Evolutionary conservation across 1,284 basidiomycete species (phyloP).

Genomic region (Ceratobasidium sp.): DNA sequence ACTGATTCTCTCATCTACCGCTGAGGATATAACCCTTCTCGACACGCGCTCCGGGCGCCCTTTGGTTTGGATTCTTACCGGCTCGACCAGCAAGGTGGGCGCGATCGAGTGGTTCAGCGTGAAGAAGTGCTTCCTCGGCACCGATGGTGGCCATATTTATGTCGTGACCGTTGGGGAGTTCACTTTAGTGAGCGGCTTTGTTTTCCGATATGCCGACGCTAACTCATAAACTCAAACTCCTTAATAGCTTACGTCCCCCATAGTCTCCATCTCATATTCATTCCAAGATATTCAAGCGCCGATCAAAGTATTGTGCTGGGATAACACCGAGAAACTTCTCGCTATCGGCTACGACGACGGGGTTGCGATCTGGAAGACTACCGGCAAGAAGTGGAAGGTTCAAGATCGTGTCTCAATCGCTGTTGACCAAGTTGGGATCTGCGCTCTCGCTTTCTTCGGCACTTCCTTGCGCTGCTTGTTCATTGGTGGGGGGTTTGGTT

Average conservation of each 20-base stretch:
- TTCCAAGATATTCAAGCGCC: not conserved
- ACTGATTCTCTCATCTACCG: not conserved
- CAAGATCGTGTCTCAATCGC: not conserved
- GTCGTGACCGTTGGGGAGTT: not conserved
- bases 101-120: not conserved
- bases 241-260: not conserved
- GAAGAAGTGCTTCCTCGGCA: not conserved
- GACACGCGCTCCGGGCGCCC: not conserved
- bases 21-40: not conserved
- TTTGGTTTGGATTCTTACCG: not conserved
- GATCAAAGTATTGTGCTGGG: not conserved
- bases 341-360: conserved; percentile 5
- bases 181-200: not conserved
- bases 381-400: not conserved
- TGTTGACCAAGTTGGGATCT: not conserved
- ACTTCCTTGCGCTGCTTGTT: not conserved
- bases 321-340: not conserved
- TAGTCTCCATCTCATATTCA: not conserved
- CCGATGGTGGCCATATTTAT: not conserved
- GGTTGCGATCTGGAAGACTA: not conserved
- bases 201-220: not conserved
- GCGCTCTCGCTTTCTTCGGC: not conserved
- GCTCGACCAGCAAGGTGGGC: not conserved
- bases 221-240: not conserved
- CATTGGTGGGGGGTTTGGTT: not conserved